Evolutionary conservation across 768 basidiomycete genomes (phyloP).

Genomic region (Cubamyces lactineus): DNA sequence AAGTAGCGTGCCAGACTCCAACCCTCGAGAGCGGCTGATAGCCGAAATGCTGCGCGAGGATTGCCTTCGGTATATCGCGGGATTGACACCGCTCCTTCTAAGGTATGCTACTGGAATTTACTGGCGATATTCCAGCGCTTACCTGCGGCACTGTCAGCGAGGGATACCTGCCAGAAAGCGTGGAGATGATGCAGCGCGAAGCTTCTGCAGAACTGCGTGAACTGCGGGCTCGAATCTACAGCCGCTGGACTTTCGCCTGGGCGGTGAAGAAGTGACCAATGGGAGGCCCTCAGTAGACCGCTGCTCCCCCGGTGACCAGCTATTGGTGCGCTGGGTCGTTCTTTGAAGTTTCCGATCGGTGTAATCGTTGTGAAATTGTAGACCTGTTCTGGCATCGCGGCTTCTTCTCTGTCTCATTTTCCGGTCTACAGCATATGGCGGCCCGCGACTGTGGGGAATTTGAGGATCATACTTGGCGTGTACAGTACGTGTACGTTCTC

Average conservation of each 20-base stretch:
- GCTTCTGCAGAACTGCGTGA: slow-evolving; percentile 33
- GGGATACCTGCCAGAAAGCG: slow-evolving; percentile 36
- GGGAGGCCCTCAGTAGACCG: background rate
- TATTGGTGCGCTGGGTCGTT: background rate
- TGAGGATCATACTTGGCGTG: too few relatives aligned
- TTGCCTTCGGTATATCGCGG: slow-evolving; percentile 33
- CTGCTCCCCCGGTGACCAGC: too few relatives aligned
- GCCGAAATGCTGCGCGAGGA: slow-evolving; percentile 37
- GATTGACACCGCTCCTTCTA: slow-evolving; percentile 34
- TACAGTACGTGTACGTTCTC: too few relatives aligned
- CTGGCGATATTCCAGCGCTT: background rate
- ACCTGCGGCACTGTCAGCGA: slow-evolving; percentile 25
- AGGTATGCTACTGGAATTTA: slow-evolving; percentile 22
- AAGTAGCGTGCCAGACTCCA: slow-evolving; percentile 16
- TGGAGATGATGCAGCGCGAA: slow-evolving; percentile 34
- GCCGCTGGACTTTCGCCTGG: slow-evolving; percentile 39
- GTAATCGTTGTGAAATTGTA: background rate
- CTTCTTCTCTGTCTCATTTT: background rate
- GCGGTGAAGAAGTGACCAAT: slow-evolving; percentile 32
- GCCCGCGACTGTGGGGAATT: too few relatives aligned
- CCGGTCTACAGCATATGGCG: too few relatives aligned
- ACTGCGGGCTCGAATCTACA: slow-evolving; percentile 33
- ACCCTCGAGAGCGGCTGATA: slow-evolving; percentile 31
- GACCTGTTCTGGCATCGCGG: background rate
- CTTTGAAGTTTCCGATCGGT: background rate